Base-by-base conservation (phyloP, 2,329 filamentous ascomycete species). In the Ophiocordyceps robertsii region DNA sequence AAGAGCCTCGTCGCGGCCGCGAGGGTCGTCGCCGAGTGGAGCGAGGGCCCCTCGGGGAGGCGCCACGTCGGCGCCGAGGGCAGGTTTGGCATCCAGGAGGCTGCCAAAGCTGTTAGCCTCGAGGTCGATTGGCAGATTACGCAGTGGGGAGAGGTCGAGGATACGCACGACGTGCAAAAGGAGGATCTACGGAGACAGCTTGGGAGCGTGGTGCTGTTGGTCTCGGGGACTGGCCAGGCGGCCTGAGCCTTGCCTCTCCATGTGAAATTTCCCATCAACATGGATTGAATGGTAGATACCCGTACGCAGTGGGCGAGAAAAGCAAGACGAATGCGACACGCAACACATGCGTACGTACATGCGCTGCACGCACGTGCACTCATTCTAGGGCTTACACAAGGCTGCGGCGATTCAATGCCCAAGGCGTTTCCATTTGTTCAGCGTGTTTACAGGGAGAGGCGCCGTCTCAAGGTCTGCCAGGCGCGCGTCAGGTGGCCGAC, bases 121-220 rank as follows among this genome's bases (percentile, higher is more conserved):
- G 92, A 98, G 67, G 86, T 95, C 14, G 72, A 77, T 49, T 95
- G 87, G 82, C 92, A 98, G 72, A 93, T 82, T 1, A 68, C 75
- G 27, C 80, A 84, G 63, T 96, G 92, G 90, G 92, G 92, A 9
- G 89, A 95, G 68, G 92, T 98, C 1, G 92, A 98, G 61, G 89
- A 98, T 63, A 95, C 89, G 27, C 92, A 98, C 64, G 92, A 98
- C 68, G 92, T 98, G 1, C 84, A 94, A 54, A 84, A 81, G 61
- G 90, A 94, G 62, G 92, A 98, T 62, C 53, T 96, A 50, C 75
- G 78, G 57, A 74, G 90, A 54, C 92, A 96, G 65, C 66, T 96
- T 46, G 92, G 90, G 13, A 93, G 87, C 58, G 84, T 87, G 11
- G 72, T 95, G 14, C 58, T 96, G 55, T 65, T 96, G 40, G 83